A percentile compares a stretch with the other conserved stretches of the same genome.
Conservation (phyloP, 192 early-diverging fungal genomes). For the Podila epicladia region DNA sequence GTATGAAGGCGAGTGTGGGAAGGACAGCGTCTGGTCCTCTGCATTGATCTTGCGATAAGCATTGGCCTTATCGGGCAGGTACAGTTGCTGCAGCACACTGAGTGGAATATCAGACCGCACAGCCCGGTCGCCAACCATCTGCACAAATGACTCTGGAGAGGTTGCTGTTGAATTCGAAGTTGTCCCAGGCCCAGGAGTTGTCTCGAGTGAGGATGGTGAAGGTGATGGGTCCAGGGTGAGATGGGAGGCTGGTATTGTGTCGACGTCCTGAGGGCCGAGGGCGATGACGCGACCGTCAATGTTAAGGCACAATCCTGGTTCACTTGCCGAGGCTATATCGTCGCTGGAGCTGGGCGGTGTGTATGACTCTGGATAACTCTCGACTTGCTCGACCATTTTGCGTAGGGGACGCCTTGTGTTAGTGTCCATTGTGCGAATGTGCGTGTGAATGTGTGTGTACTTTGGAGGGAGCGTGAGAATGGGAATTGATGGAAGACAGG, state of each 20-base stretch:
- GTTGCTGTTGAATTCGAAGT: background rate
- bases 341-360: conserved; percentile 9
- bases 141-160: conserved; percentile 9
- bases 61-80: conserved; percentile 21
- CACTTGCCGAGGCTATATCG: background rate
- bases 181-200: background rate
- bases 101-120: conserved; percentile 43
- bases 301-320: background rate
- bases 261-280: background rate
- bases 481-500: background rate
- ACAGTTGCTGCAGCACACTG: conserved; percentile 34
- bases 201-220: background rate
- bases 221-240: background rate
- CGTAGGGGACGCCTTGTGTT: background rate
- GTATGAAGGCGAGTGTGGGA: conserved; percentile 54
- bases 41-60: conserved; percentile 29
- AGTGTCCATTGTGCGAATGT: conserved; percentile 5
- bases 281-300: background rate
- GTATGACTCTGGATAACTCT: background rate
- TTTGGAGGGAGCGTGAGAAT: background rate
- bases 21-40: conserved; percentile 53
- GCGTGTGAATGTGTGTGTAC: background rate
- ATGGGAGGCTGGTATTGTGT: background rate
- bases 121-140: conserved; percentile 31
- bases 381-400: conserved; percentile 1